These are phyloP conservation scores for Debaryomyces maramus DNA, from an alignment of 805 yeast species.

Conservation along the genomic window DNA sequence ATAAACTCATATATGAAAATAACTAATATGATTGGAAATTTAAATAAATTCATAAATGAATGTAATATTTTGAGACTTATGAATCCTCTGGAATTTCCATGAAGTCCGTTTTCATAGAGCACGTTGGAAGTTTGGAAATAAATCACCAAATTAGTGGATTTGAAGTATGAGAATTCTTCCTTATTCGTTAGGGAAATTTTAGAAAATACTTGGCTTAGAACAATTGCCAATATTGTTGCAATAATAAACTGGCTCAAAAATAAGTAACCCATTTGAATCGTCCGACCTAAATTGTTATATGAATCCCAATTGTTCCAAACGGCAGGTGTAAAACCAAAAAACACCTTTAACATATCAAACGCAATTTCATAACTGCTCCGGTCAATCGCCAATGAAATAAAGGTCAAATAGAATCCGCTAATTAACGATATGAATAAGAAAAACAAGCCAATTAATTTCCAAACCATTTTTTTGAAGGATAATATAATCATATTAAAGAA, in stretches of 20 bases:
- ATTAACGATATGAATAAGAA: slow-evolving; percentile 50
- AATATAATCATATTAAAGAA: slow-evolving; percentile 53
- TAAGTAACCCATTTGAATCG: slow-evolving; percentile 50
- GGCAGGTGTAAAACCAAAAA: slow-evolving; percentile 61
- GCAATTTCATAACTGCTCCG: slow-evolving; percentile 45
- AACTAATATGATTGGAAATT: slow-evolving; percentile 34
- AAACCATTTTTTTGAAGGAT: slow-evolving; percentile 51
- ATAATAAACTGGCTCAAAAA: slow-evolving; percentile 56
- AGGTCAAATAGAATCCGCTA: slow-evolving; percentile 56
- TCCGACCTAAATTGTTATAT: slow-evolving; percentile 47
- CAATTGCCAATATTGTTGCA: slow-evolving; percentile 55
- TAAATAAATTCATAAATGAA: slow-evolving; percentile 27
- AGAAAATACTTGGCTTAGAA: slow-evolving; percentile 43
- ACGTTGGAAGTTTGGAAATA: slow-evolving; percentile 35
- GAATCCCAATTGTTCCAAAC: slow-evolving; percentile 57
- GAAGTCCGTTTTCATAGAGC: slow-evolving; percentile 8
- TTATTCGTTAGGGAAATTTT: slow-evolving; percentile 32
- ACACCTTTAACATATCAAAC: slow-evolving; percentile 50
- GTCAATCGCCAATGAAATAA: slow-evolving; percentile 47
- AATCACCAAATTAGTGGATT: slow-evolving; percentile 37
- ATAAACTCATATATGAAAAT: slow-evolving; percentile 35
- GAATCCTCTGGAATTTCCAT: slow-evolving; percentile 5
- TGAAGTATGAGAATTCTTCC: slow-evolving; percentile 42
- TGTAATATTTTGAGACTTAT: slow-evolving; percentile 7
- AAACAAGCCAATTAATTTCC: slow-evolving; percentile 50